Percentiles rank a stretch among this genome's conserved stretches.
phyloP scores from a whole-genome alignment of 768 basidiomycete genomes.

The Boletus huronensis region DNA sequence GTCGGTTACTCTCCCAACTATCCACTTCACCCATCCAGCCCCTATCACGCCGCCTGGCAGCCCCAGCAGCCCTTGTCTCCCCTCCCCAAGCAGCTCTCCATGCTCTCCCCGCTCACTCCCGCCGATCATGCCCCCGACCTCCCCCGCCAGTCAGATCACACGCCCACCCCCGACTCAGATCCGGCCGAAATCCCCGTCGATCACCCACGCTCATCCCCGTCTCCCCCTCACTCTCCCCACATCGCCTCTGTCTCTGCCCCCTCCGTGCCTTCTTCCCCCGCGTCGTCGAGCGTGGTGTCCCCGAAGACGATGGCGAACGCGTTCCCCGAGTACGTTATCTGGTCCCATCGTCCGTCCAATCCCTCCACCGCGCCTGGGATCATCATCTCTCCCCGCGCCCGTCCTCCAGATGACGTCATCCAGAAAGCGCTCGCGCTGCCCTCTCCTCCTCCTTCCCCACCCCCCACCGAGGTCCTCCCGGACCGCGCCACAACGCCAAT shows the following conservation, averaged over 20 bases:
- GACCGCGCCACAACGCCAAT: constrained; percentile 5
- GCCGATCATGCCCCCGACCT: background rate
- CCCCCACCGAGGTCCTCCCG: constrained; percentile 12
- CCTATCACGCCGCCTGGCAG: constrained; percentile 45
- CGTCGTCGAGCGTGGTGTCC: constrained; percentile 4
- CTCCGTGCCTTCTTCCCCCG: constrained; percentile 4
- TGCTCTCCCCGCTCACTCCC: constrained; percentile 34
- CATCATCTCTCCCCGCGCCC: constrained; percentile 63
- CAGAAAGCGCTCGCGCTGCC: constrained; percentile 50
- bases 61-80: constrained; percentile 50
- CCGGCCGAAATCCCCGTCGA: background rate
- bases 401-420: constrained; percentile 58
- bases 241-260: background rate
- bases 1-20: constrained; percentile 35
- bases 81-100: constrained; percentile 60
- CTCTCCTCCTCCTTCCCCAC: constrained; percentile 49
- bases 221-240: constrained; percentile 10
- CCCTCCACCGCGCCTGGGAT: constrained; percentile 64
- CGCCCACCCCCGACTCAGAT: constrained; percentile 5
- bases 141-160: background rate
- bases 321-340: constrained; percentile 52
- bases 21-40: constrained; percentile 20
- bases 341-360: constrained; percentile 67
- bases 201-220: constrained; percentile 13
- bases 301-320: background rate